Conservation (phyloP, 2,329 filamentous ascomycete species). For the Botrytis cinerea region DNA sequence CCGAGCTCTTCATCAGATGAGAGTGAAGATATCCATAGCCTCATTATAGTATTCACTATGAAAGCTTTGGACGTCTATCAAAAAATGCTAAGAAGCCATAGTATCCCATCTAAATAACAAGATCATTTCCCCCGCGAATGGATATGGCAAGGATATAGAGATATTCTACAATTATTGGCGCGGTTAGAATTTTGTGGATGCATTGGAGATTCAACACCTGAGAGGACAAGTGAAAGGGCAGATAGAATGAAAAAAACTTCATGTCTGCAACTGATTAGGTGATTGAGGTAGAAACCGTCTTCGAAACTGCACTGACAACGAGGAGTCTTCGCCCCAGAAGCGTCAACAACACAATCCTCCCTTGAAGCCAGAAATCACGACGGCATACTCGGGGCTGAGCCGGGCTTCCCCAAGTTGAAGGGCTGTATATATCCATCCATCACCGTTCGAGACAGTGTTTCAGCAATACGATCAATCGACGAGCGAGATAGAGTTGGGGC, state of each 20-base stretch:
- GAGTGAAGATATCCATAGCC: neutral
- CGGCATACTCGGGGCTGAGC: neutral
- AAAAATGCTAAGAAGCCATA: neutral
- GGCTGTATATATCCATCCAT: too few relatives aligned
- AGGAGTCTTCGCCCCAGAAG: neutral
- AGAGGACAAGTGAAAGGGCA: neutral
- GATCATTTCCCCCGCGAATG: neutral
- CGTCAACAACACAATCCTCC: too few relatives aligned
- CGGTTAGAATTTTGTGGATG: neutral
- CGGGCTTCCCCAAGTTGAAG: neutral
- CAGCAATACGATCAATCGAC: neutral
- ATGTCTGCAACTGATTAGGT: neutral
- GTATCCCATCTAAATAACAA: neutral
- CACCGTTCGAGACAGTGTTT: too few relatives aligned
- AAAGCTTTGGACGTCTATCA: neutral
- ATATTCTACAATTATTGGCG: neutral
- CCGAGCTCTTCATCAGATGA: conserved; percentile 7
- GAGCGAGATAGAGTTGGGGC: neutral
- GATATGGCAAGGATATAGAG: neutral
- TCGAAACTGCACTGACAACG: neutral
- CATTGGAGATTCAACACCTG: neutral
- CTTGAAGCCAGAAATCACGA: neutral
- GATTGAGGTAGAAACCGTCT: too few relatives aligned
- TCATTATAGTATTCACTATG: neutral
- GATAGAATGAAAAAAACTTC: neutral